Base-by-base conservation (phyloP, 208 protist genomes). In the Trypanosoma theileri region DNA sequence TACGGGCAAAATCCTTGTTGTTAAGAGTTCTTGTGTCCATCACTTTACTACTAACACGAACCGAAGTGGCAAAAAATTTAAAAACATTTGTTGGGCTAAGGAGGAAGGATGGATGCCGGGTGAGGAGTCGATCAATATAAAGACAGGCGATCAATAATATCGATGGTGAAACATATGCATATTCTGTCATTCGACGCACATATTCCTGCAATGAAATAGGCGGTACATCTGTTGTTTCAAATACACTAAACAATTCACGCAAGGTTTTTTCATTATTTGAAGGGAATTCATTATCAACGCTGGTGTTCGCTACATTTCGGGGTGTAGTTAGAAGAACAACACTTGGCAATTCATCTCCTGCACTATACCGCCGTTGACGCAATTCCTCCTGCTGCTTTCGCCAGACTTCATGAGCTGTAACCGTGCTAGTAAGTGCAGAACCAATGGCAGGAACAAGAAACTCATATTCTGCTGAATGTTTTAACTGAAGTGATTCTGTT, bases 21-120 rank as follows among this genome's bases (percentile, higher is more conserved):
- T 77, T 92, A 1, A 94, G 71, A 13, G 79, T 86, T 46, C 89
- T 77, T 19, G 85, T 85, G 68, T 94, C 89, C 66, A 91, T 77
- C 19, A 92, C 59, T 59, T 94, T 94, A 58, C 79, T 88, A 16
- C 80, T 74, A 4, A 92, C 62, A 28, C 89, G 82, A 26, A 79
- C 64, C 17, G 85, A 73, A 19, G 66, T 66, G 22, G 85, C 68
- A 53, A 92, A 73, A 12, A 94, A 62, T 66, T 91, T 91, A 74
- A 85, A 92, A 17, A 81, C 26, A 57, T 87, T 92, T 31, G 77
- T 53, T 28, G 73, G 54, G 28, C 73, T 80, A 4, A 94, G 66
- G 1, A 85, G 53, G 16, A 94, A 53, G 17, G 55, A 56, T 12
- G 61, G 35, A 35, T 84, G 64, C 46, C 59, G 56, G 44, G 42